Percentiles rank a stretch among this genome's conserved stretches.
phyloP scores from a whole-genome alignment of 768 basidiomycete species.

The Phaeolepiota aurea region DNA sequence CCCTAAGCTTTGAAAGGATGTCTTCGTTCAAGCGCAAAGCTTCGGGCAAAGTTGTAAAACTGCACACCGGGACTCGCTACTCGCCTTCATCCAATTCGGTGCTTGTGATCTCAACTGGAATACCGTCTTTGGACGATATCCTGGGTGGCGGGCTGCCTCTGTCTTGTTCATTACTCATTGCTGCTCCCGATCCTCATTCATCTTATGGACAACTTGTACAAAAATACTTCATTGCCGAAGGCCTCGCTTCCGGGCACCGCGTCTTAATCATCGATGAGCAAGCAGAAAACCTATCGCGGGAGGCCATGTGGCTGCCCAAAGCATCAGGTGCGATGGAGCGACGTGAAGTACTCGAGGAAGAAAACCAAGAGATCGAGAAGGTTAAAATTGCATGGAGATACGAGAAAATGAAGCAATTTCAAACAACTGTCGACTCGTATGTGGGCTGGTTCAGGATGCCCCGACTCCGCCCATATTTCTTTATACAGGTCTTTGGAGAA shows the following conservation, averaged over 20 bases:
- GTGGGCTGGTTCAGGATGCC: conserved; percentile 20
- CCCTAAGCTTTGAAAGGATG: no score
- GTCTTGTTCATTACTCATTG: conserved; percentile 60
- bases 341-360: conserved; percentile 19
- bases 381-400: conserved; percentile 99
- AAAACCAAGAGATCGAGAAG: conserved; percentile 41
- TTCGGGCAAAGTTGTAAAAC: conserved; percentile 31
- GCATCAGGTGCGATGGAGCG: conserved; percentile 8
- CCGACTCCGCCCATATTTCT: conserved; percentile 1
- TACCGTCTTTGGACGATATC: conserved; percentile 91
- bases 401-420: conserved; percentile 85
- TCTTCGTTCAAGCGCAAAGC: conserved; percentile 75
- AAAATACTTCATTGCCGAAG: conserved; percentile 87
- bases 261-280: conserved; percentile 60
- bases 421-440: conserved; percentile 69
- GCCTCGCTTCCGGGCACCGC: conserved; percentile 62
- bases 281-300: conserved; percentile 48
- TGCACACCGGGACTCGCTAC: conserved; percentile 44
- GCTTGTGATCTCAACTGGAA: conserved; percentile 71
- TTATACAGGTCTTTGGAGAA: conserved; percentile 41
- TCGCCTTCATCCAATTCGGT: conserved; percentile 51
- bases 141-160: conserved; percentile 88
- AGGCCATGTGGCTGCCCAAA: conserved; percentile 75
- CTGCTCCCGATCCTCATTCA: conserved; percentile 83
- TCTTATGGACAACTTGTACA: conserved; percentile 79